Evolutionary conservation across 192 early-diverging fungal species (phyloP), one percentile per base, ranked within the genome.

Genomic region (Coemansia reversa): DNA sequence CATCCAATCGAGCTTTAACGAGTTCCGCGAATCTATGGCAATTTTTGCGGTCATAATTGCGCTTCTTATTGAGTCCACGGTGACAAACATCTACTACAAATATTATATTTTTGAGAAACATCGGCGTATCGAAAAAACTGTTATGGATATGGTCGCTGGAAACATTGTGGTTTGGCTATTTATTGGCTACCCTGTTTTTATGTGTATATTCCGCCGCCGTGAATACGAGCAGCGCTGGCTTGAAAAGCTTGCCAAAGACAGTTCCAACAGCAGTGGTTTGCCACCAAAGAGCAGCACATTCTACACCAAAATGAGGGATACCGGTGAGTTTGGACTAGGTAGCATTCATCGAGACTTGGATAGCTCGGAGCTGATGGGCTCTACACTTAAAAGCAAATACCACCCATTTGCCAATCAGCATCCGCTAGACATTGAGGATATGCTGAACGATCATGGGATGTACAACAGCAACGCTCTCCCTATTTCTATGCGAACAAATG

Each of bases 1-100:
- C 22, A 77, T 77, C 9, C 75, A 77, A 54, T 70, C 71, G 20
- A 70, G 67, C 33, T 79, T 79, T 30, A 79, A 79, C 50, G 76
- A 79, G 58, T 70, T 69, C 28, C 49, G 33, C 53, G 76, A 74
- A 30, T 73, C 76, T 6, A 53, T 79, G 35, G 62, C 54, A 0
- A 62, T 77, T 23, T 71, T 77, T 61, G 69, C 53, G 11, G 57
- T 71, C 48, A 66, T 62, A 24, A 68, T 77, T 1, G 52, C 51
- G 12, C 53, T 62, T 5, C 57, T 77, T 7, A 64, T 65, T 0
- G 69, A 77, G 30, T 67, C 74, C 0, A 55, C 60, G 2, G 58
- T 76, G 18, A 64, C 48, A 35, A 62, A 76, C 28, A 42, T 70
- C 52, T 59, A 51, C 19, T 67, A 60, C 60, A 60, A 47, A 30